phyloP scores from a whole-genome alignment of 257 asterid species.

The Ligustrum vulgare region DNA sequence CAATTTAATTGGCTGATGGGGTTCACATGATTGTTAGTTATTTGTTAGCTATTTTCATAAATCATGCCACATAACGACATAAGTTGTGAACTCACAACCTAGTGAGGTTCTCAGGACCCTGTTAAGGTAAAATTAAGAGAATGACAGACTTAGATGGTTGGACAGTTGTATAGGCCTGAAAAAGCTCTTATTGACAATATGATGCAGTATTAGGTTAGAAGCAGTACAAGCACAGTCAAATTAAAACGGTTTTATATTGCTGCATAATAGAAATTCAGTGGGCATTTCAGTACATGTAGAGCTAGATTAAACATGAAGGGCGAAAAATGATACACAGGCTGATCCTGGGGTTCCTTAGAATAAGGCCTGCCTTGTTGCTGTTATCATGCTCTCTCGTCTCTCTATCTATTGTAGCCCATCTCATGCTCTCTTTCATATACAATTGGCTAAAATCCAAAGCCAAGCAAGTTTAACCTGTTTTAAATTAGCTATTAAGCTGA shows the following conservation, averaged over 20 bases:
- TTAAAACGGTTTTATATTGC: background rate
- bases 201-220: background rate
- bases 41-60: background rate
- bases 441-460: background rate
- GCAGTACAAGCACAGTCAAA: no score
- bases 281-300: background rate
- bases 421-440: background rate
- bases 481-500: background rate
- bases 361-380: background rate
- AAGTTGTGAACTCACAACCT: background rate
- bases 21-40: background rate
- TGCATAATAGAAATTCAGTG: background rate
- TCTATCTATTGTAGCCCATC: background rate
- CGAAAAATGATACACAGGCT: background rate
- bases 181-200: background rate
- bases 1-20: background rate
- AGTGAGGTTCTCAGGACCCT: background rate
- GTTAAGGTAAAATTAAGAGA: background rate
- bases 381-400: background rate
- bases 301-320: background rate
- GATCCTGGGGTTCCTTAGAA: background rate
- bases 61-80: background rate
- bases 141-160: background rate
- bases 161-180: background rate
- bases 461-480: background rate